Evolutionary conservation across 495 filamentous ascomycete genomes (phyloP).

Genomic region (Thozetella sp.): DNA sequence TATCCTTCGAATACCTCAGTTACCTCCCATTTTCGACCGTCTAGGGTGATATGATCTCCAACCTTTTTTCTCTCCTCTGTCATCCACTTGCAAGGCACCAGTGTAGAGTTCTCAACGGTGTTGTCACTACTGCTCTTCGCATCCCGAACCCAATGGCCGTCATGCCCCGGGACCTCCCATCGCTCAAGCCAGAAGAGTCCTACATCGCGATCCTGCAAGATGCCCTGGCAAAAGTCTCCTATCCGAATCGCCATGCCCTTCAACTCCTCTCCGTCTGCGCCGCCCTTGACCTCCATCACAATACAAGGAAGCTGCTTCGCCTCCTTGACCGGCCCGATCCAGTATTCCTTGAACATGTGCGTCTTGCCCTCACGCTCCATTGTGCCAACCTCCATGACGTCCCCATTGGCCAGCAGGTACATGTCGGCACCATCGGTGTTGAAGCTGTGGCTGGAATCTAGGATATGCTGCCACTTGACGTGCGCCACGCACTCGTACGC

Average conservation of each 20-base stretch:
- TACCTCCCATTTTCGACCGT: not conserved
- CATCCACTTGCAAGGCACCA: not conserved
- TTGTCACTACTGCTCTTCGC: not conserved
- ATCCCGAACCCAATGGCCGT: not conserved
- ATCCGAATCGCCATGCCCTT: constrained; percentile 8
- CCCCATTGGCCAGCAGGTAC: constrained; percentile 1
- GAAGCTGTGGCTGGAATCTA: constrained; percentile 6
- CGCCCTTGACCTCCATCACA: not conserved
- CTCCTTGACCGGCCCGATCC: not conserved
- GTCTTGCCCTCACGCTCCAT: constrained; percentile 4
- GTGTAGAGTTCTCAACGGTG: not conserved
- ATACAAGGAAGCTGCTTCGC: not conserved
- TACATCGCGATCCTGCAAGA: constrained; percentile 4
- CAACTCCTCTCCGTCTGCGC: too few species aligned
- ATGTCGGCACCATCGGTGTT: constrained; percentile 6
- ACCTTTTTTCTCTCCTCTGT: not conserved
- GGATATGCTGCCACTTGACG: constrained; percentile 5
- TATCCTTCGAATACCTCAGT: not conserved
- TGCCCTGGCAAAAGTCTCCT: constrained; percentile 6
- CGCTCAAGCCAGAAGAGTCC: constrained; percentile 8
- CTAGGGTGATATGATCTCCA: not conserved
- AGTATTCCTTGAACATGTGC: constrained; percentile 10
- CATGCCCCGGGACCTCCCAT: constrained; percentile 1
- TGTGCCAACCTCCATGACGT: constrained; percentile 4
- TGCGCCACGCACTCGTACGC: constrained; percentile 6